phyloP scores from a whole-genome alignment of 2,329 filamentous ascomycete species.

The Didymella lethalis region DNA sequence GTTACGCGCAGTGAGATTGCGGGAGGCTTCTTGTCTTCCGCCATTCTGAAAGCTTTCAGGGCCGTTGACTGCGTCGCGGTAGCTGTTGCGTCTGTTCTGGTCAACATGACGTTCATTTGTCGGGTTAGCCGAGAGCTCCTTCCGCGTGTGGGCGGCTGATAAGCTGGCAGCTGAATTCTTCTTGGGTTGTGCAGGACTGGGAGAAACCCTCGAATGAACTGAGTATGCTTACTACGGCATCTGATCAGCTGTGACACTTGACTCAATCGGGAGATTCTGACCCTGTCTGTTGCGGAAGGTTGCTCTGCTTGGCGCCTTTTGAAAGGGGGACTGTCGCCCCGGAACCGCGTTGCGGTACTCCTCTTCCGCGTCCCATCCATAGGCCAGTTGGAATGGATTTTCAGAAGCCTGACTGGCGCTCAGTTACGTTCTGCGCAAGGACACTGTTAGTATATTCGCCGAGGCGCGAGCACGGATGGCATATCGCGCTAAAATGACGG shows the following conservation, averaged over 20 bases:
- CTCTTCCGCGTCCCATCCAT: conserved; percentile 31
- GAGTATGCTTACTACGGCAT: conserved; percentile 22
- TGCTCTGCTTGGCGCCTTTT: conserved; percentile 24
- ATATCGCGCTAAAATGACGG: conserved; percentile 2
- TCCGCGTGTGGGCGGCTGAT: conserved; percentile 6
- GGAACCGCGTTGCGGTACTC: conserved; percentile 21
- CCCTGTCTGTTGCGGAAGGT: conserved; percentile 9
- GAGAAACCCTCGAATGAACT: not conserved
- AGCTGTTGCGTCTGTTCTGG: conserved; percentile 16
- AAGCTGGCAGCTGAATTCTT: conserved; percentile 23
- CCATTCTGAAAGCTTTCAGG: conserved; percentile 5
- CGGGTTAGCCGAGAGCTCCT: conserved; percentile 10
- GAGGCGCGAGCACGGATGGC: not conserved
- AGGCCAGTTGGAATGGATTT: not conserved
- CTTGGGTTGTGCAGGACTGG: conserved; percentile 18
- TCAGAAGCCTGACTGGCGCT: not conserved
- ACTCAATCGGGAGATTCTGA: not conserved
- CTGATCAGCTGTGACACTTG: conserved; percentile 2
- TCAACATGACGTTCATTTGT: conserved; percentile 22
- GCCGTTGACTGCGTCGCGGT: conserved; percentile 5
- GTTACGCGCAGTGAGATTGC: conserved; percentile 9
- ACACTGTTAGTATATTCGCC: not conserved
- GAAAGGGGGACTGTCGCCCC: conserved; percentile 31
- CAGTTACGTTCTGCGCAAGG: conserved; percentile 1
- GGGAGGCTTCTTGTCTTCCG: not conserved